Evolutionary conservation across 768 basidiomycete genomes (phyloP), one percentile per base, ranked within the genome.

Genomic region (Dacryopinax primogenitus): DNA sequence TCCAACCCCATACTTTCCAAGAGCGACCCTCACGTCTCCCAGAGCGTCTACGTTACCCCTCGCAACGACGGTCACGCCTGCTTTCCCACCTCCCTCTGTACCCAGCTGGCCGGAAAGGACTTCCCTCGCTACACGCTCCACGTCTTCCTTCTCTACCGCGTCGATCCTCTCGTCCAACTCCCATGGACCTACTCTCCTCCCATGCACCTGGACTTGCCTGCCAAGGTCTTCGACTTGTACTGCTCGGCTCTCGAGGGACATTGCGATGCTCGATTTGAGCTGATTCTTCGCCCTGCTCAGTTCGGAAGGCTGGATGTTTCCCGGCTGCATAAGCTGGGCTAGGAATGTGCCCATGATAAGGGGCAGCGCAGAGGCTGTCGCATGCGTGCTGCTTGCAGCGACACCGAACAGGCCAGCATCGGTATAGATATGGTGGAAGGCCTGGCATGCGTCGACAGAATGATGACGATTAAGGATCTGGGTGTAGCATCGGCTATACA

Each of bases 401-500:
- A 98, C 80, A 1, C 94, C 95, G 74, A 97, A 96, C 3, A 98
- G 80, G 2, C 92, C 92, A 0, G 91, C 90, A 74, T 97, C 94
- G 65, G 86, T 85, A 76, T 97, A 98, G 72, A 94, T 93, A 76
- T 98, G 95, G 74, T 98, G 93, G 86, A 96, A 97, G 21, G 91
- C 87, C 9, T 90, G 87, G 74, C 94, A 97, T 74, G 93, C 91
- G 74, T 98, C 95, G 71, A 98, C 83, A 72, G 90, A 86, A 62
- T 92, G 84, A 78, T 92, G 90, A 72, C 90, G 88, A 74, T 98
- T 97, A 66, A 98, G 85, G 71, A 98, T 92, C 73, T 92, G 86
- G 11, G 92, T 95, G 78, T 98, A 97, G 32, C 97, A 77, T 28
- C 95, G 87, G 34, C 93, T 92, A 80, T 96, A 98, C 95, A 98